Conservation (phyloP, 768 basidiomycete genomes). For the Xerocomellus amylosporus region DNA sequence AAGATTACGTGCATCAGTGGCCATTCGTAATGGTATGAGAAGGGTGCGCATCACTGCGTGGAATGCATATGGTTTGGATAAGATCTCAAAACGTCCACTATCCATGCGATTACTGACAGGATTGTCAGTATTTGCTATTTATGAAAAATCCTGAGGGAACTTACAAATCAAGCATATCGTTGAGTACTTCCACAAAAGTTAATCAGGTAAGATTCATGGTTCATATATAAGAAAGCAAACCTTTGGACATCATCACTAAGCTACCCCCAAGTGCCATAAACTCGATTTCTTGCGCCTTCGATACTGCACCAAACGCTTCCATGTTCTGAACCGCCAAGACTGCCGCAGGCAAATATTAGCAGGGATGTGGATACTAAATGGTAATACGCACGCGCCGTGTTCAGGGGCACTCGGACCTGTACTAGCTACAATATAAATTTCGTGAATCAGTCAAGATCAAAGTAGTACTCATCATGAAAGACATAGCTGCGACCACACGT, state of each 20-base stretch:
- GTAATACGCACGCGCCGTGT: conserved; percentile 55
- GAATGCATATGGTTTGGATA: conserved; percentile 65
- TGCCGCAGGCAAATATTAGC: conserved; percentile 15
- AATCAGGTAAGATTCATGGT: background rate
- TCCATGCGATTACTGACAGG: conserved; percentile 74
- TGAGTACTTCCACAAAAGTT: conserved; percentile 50
- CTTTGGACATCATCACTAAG: conserved; percentile 87
- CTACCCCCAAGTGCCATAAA: conserved; percentile 82
- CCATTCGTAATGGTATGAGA: conserved; percentile 64
- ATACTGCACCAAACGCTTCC: conserved; percentile 72
- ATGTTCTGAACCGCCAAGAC: conserved; percentile 91
- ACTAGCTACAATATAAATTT: conserved; percentile 18
- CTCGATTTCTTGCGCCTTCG: conserved; percentile 78
- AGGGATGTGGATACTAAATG: background rate
- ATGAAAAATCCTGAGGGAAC: conserved; percentile 21
- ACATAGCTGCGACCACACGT: conserved; percentile 49
- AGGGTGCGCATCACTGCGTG: conserved; percentile 76
- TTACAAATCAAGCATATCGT: conserved; percentile 80
- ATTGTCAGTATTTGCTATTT: conserved; percentile 1
- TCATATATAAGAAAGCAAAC: conserved; percentile 31
- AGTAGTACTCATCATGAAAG: conserved; percentile 63
- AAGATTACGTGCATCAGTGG: conserved; percentile 64
- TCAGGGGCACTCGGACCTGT: conserved; percentile 80
- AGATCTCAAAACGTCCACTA: conserved; percentile 77
- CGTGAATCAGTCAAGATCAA: conserved; percentile 4